Conservation (phyloP, 495 filamentous ascomycete species). For the Aspergillus ellipticus region DNA sequence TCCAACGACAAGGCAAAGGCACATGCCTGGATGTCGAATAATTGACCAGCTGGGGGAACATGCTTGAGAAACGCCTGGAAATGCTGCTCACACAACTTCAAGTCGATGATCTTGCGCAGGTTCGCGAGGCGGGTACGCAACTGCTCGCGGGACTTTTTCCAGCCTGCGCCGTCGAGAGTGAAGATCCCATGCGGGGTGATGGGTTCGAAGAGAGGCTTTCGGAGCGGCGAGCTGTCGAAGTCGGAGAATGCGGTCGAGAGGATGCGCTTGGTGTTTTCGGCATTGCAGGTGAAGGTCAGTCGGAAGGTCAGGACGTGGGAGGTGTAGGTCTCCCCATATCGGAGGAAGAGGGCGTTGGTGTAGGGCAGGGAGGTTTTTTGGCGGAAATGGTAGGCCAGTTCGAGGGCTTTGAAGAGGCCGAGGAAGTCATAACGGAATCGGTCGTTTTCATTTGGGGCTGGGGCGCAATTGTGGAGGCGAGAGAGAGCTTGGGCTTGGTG, state of each 20-base stretch:
- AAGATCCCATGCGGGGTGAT: slow-evolving; percentile 23
- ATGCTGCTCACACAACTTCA: slow-evolving; percentile 13
- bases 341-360: slow-evolving; percentile 2
- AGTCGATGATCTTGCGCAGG: slow-evolving; percentile 11
- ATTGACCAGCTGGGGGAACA: background rate
- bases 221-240: slow-evolving; percentile 15
- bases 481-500: background rate
- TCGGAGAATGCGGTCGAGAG: slow-evolving; percentile 13
- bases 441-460: background rate
- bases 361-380: background rate
- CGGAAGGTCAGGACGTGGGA: slow-evolving; percentile 13
- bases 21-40: slow-evolving; percentile 9
- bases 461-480: background rate
- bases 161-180: slow-evolving; percentile 15
- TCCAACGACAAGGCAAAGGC: slow-evolving; percentile 8
- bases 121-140: slow-evolving; percentile 13
- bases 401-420: background rate
- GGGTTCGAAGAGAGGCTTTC: slow-evolving; percentile 14
- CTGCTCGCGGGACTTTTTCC: slow-evolving; percentile 12
- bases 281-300: slow-evolving; percentile 15
- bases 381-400: background rate
- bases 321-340: slow-evolving; percentile 16
- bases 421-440: background rate
- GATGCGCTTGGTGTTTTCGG: slow-evolving; percentile 17
- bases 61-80: slow-evolving; percentile 8